phyloP scores from a whole-genome alignment of 495 filamentous ascomycete species.

The Penicillium ochrochloron region DNA sequence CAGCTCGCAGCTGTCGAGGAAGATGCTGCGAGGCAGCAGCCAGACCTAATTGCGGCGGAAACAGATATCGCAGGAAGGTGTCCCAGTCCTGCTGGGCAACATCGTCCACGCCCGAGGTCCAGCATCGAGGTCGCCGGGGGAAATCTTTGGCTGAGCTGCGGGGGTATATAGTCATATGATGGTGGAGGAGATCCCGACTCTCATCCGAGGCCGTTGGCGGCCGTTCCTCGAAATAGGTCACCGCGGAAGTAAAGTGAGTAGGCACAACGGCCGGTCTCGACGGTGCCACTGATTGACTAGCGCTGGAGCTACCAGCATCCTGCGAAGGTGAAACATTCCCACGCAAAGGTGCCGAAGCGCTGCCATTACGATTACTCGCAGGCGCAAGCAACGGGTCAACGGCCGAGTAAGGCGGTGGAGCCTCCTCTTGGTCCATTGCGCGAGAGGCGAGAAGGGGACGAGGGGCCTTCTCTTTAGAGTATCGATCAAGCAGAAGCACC shows the following conservation, averaged over 20 bases:
- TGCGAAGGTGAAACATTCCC: constrained; percentile 26
- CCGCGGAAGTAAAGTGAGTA: constrained; percentile 47
- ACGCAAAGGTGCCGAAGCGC: constrained; percentile 22
- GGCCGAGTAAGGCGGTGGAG: constrained; percentile 51
- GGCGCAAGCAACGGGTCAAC: constrained; percentile 44
- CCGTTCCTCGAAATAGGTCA: constrained; percentile 51
- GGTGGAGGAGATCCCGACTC: constrained; percentile 35
- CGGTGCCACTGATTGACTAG: constrained; percentile 11
- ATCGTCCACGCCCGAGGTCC: constrained; percentile 42
- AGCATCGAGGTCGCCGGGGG: constrained; percentile 49
- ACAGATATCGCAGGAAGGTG: constrained; percentile 53
- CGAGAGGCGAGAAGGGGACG: background rate
- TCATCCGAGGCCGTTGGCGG: constrained; percentile 33
- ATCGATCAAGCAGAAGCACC: background rate
- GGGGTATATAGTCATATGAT: constrained; percentile 51
- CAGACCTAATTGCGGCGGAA: constrained; percentile 47
- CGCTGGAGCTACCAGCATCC: constrained; percentile 27
- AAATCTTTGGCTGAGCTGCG: constrained; percentile 53
- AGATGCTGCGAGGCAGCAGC: constrained; percentile 47
- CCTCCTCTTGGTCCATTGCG: constrained; percentile 49
- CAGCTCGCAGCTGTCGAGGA: constrained; percentile 45
- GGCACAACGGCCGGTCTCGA: constrained; percentile 27
- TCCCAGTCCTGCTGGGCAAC: constrained; percentile 57
- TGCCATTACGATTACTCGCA: constrained; percentile 29
- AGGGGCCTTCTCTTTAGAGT: background rate